Conservation (phyloP, 1,284 basidiomycete species). For the Rhodotorula sp. region DNA sequence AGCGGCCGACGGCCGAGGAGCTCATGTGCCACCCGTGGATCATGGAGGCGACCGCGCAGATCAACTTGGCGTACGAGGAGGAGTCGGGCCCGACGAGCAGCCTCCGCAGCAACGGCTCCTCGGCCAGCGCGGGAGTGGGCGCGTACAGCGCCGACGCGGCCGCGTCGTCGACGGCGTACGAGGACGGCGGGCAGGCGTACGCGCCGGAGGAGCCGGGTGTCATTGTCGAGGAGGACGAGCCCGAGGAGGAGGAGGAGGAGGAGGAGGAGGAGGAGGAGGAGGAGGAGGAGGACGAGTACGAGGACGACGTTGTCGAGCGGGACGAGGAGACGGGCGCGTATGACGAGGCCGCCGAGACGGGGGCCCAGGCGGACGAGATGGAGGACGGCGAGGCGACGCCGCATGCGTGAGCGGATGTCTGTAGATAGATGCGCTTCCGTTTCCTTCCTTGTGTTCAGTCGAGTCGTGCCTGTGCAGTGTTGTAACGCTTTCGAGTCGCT, state of each 20-base stretch:
- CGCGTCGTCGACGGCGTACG: not conserved
- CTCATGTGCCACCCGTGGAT: conserved; percentile 92
- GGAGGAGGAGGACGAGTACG: conserved; percentile 3
- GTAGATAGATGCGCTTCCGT: not conserved
- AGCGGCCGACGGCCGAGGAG: conserved; percentile 81
- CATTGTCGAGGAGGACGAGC: conserved; percentile 23
- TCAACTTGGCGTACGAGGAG: conserved; percentile 39
- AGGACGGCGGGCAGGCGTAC: not conserved
- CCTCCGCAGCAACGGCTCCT: conserved; percentile 4
- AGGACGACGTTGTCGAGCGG: not conserved
- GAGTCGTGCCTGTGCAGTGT: too few species aligned
- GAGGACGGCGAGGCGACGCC: not conserved
- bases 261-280: conserved; percentile 8
- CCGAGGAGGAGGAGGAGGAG: not conserved
- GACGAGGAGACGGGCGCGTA: not conserved
- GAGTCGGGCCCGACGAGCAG: conserved; percentile 17
- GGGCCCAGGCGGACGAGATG: too few species aligned
- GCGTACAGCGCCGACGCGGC: not conserved
- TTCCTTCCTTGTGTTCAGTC: too few species aligned
- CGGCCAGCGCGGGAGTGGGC: too few species aligned
- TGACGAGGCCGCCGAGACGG: too few species aligned
- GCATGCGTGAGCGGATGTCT: not conserved
- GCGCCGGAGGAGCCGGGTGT: not conserved
- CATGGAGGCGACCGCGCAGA: conserved; percentile 43
- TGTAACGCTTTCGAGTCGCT: too few species aligned